Percentiles rank a stretch among this genome's conserved stretches.
phyloP scores from a whole-genome alignment of 2,329 filamentous ascomycete genomes.

The Colletotrichum tanaceti region DNA sequence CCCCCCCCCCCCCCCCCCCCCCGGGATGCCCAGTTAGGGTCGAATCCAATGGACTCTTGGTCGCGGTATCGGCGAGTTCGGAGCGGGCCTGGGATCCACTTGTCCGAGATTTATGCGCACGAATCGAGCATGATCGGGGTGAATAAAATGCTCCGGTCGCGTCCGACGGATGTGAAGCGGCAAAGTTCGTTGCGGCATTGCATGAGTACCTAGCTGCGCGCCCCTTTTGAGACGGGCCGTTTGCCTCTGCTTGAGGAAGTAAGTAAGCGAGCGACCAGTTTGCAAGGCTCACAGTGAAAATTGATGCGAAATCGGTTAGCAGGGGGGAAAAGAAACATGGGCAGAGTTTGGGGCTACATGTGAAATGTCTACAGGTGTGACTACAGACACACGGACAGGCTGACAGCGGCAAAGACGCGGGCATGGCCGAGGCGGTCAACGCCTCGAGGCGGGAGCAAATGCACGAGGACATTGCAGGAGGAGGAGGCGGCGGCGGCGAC shows the following conservation, averaged over 20 bases:
- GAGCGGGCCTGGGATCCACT: slow-evolving; percentile 32
- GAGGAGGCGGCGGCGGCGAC: neutral
- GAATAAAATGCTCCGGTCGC: slow-evolving; percentile 9
- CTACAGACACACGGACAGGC: slow-evolving; percentile 4
- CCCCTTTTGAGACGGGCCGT: neutral
- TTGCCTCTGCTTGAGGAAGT: neutral
- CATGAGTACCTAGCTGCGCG: neutral
- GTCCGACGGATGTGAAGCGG: slow-evolving; percentile 10
- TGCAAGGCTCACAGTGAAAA: neutral
- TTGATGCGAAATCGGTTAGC: neutral
- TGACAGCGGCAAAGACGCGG: slow-evolving; percentile 3
- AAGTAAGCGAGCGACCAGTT: neutral
- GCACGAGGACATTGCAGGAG: slow-evolving; percentile 16
- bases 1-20: neutral
- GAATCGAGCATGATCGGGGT: slow-evolving; percentile 33
- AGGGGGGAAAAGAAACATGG: neutral
- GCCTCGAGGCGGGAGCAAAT: neutral
- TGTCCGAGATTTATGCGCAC: slow-evolving; percentile 38
- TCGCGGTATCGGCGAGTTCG: slow-evolving; percentile 33
- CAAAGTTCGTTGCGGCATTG: neutral
- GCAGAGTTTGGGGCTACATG: slow-evolving; percentile 1
- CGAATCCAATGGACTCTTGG: neutral
- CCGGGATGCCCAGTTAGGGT: neutral
- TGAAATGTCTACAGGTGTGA: too few species aligned
- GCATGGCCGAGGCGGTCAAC: slow-evolving; percentile 27